These are phyloP conservation scores for Coemansia furcata DNA, from an alignment of 192 early-diverging fungal species.

Conservation along the genomic window DNA sequence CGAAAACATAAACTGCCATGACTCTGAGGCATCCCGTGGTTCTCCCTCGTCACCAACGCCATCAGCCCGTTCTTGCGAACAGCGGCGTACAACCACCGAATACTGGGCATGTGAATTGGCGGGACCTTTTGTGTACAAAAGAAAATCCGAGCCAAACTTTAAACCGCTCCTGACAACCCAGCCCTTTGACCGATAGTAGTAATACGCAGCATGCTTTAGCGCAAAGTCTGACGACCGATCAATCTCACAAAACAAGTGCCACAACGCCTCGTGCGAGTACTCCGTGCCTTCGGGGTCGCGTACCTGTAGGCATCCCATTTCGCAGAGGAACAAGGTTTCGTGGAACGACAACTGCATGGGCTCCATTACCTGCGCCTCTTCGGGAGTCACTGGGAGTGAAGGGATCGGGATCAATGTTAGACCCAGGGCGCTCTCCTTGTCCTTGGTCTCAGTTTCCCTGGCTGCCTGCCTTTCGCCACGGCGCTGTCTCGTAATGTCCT, in stretches of 20 bases:
- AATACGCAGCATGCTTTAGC: constrained; percentile 73
- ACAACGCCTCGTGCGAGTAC: constrained; percentile 10
- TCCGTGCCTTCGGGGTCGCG: constrained; percentile 10
- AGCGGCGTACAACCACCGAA: constrained; percentile 23
- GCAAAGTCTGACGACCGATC: constrained; percentile 54
- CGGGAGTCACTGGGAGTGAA: constrained; percentile 3
- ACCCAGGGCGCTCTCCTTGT: background rate
- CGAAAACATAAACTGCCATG: constrained; percentile 46
- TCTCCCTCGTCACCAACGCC: background rate
- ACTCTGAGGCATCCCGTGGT: background rate
- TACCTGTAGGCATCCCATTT: constrained; percentile 57
- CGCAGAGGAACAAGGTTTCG: constrained; percentile 73
- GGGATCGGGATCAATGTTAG: background rate
- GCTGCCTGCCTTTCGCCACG: constrained; percentile 14
- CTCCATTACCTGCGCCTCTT: constrained; percentile 51
- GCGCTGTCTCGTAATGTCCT: constrained; percentile 37
- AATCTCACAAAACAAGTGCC: constrained; percentile 6
- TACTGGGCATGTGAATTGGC: constrained; percentile 38
- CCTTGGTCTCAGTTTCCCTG: background rate
- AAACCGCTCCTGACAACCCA: constrained; percentile 83
- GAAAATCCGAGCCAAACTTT: constrained; percentile 82
- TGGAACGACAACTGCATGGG: constrained; percentile 66
- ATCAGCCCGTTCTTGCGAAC: background rate
- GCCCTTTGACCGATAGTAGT: constrained; percentile 74
- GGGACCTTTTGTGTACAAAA: constrained; percentile 47